Conservation (phyloP, 352 stramenopile genomes). For the Peronospora belbahrii region DNA sequence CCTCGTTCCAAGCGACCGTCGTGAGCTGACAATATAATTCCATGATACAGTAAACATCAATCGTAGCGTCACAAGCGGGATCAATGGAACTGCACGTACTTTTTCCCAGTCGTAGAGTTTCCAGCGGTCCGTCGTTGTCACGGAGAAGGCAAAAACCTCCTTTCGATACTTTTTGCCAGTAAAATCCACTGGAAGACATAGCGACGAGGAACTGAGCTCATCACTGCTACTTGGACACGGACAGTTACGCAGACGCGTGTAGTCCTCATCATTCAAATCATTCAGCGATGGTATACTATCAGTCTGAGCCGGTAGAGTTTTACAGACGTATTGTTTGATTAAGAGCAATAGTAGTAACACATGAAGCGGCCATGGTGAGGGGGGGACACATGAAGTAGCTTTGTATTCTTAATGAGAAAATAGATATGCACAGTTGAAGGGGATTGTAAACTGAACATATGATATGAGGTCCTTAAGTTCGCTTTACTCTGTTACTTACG, state of each 20-base stretch:
- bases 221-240: constrained; percentile 28
- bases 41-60: neutral
- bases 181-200: constrained; percentile 54
- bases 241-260: constrained; percentile 31
- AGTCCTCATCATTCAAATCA: constrained; percentile 34
- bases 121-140: constrained; percentile 51
- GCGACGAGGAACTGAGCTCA: constrained; percentile 9
- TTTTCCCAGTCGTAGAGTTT: constrained; percentile 73
- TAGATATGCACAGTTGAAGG: too few relatives aligned
- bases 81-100: too few relatives aligned
- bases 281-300: too few relatives aligned
- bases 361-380: too few relatives aligned
- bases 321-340: neutral
- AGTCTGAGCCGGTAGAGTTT: too few relatives aligned
- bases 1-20: constrained; percentile 77
- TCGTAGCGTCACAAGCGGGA: neutral
- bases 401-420: too few relatives aligned
- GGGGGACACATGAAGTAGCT: too few relatives aligned
- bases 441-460: too few relatives aligned
- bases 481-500: too few relatives aligned
- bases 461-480: too few relatives aligned
- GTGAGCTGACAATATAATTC: constrained; percentile 32
- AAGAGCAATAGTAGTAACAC: constrained; percentile 10
- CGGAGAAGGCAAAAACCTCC: constrained; percentile 78
- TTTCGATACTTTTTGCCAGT: constrained; percentile 18